phyloP scores from a whole-genome alignment of 257 asterid genomes.

The Verbascum thapsus region DNA sequence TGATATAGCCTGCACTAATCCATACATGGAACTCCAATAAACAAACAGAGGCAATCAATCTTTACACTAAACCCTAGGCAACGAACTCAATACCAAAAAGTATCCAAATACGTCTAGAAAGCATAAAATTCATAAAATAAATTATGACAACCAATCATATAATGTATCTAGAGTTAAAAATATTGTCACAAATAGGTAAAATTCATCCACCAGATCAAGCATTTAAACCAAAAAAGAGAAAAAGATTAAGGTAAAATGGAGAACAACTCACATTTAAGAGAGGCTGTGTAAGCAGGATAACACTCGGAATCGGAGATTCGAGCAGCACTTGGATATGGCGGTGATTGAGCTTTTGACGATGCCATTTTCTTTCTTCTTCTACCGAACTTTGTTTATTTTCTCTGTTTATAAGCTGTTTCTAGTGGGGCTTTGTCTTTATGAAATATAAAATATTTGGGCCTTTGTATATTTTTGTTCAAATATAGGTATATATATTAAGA shows the following conservation, averaged over 20 bases:
- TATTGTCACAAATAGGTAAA: background rate
- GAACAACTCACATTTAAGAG: constrained; percentile 68
- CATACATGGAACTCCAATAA: too few relatives aligned
- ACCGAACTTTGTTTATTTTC: background rate
- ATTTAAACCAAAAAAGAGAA: background rate
- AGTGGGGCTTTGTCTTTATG: constrained; percentile 16
- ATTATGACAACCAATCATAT: too few relatives aligned
- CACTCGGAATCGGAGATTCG: constrained; percentile 78
- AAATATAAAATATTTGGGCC: too few relatives aligned
- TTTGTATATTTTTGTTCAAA: too few relatives aligned
- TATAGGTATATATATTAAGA: too few relatives aligned
- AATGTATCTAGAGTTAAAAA: too few relatives aligned
- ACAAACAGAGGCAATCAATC: too few relatives aligned
- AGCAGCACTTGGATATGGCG: constrained; percentile 73
- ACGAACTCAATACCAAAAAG: too few relatives aligned
- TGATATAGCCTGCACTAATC: too few relatives aligned
- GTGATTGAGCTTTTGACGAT: constrained; percentile 50
- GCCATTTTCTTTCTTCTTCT: constrained; percentile 43
- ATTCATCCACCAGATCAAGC: constrained; percentile 11
- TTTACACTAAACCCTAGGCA: too few relatives aligned
- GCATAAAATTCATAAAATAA: too few relatives aligned
- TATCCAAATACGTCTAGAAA: too few relatives aligned
- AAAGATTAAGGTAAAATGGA: background rate
- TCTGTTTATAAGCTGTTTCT: background rate
- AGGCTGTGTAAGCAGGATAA: constrained; percentile 79